phyloP scores from a whole-genome alignment of 768 basidiomycete species.

The Russula virescens region DNA sequence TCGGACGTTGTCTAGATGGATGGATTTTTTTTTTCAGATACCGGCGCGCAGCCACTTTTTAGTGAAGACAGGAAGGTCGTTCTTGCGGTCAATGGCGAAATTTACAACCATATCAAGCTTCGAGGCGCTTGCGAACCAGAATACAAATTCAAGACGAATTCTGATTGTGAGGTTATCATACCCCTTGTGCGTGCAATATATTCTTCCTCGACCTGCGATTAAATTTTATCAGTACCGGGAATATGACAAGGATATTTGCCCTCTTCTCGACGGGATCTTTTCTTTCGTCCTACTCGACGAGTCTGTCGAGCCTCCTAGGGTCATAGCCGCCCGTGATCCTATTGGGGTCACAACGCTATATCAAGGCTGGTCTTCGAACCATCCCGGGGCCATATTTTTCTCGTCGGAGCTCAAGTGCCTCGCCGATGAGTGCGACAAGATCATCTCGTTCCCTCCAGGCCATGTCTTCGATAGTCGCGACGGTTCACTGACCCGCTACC shows the following conservation, averaged over 20 bases:
- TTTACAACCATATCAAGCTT: slow-evolving; percentile 92
- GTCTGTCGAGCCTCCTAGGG: slow-evolving; percentile 77
- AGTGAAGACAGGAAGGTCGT: slow-evolving; percentile 79
- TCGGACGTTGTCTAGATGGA: neutral
- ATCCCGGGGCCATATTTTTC: slow-evolving; percentile 83
- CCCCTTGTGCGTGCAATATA: slow-evolving; percentile 54
- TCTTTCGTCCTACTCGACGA: slow-evolving; percentile 96
- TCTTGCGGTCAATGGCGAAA: slow-evolving; percentile 96
- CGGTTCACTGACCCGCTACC: slow-evolving; percentile 76
- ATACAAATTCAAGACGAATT: slow-evolving; percentile 91
- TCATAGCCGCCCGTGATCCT: slow-evolving; percentile 95
- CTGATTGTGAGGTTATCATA: slow-evolving; percentile 96
- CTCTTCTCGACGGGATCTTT: slow-evolving; percentile 95
- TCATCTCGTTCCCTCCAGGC: slow-evolving; percentile 95
- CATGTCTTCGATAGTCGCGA: slow-evolving; percentile 90
- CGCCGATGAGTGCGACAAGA: slow-evolving; percentile 85
- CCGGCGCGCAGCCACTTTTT: slow-evolving; percentile 91
- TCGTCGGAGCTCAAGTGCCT: slow-evolving; percentile 95
- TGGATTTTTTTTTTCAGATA: slow-evolving; percentile 48
- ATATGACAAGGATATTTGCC: slow-evolving; percentile 69
- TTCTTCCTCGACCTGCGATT: slow-evolving; percentile 9
- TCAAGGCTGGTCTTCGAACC: slow-evolving; percentile 85
- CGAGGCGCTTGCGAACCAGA: slow-evolving; percentile 57
- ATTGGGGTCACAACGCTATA: slow-evolving; percentile 99
- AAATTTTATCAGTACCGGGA: slow-evolving; percentile 63